A percentile compares a stretch with the other conserved stretches of the same genome.
Evolutionary conservation across 768 basidiomycete species (phyloP).

Genomic region (Galerina sulciceps): DNA sequence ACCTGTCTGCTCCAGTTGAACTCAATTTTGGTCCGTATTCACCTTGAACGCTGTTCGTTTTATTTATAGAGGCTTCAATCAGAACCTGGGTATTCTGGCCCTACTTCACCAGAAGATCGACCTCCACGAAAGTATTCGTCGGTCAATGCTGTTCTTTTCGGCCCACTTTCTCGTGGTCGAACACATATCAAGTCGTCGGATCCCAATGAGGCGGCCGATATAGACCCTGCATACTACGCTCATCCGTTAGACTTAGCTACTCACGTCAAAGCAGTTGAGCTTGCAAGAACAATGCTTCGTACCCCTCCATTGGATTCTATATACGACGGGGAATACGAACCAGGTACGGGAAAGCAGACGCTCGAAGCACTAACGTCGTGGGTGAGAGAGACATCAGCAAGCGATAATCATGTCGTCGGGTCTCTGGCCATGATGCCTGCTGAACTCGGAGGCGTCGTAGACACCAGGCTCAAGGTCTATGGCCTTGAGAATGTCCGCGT

Average conservation of each 20-base stretch:
- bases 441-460: constrained; percentile 41
- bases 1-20: constrained; percentile 30
- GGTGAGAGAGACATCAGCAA: constrained; percentile 28
- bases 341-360: constrained; percentile 24
- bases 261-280: constrained; percentile 35
- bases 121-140: constrained; percentile 33
- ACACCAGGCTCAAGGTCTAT: constrained; percentile 37
- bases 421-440: constrained; percentile 45
- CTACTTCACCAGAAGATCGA: constrained; percentile 22
- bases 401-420: constrained; percentile 39
- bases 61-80: background rate
- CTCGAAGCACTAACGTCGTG: constrained; percentile 28
- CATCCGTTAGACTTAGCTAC: constrained; percentile 35
- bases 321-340: constrained; percentile 35
- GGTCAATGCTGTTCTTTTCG: constrained; percentile 35
- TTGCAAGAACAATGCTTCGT: constrained; percentile 31
- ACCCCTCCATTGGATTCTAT: constrained; percentile 32
- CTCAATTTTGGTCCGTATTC: constrained; percentile 30
- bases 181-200: constrained; percentile 48
- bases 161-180: constrained; percentile 48
- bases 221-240: constrained; percentile 52
- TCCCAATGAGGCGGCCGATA: constrained; percentile 43
- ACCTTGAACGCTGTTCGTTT: background rate
- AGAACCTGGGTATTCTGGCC: constrained; percentile 39
- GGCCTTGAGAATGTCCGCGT: constrained; percentile 39